Base-by-base conservation (phyloP, 768 basidiomycete species). In the Leccinum fibrillosum region DNA sequence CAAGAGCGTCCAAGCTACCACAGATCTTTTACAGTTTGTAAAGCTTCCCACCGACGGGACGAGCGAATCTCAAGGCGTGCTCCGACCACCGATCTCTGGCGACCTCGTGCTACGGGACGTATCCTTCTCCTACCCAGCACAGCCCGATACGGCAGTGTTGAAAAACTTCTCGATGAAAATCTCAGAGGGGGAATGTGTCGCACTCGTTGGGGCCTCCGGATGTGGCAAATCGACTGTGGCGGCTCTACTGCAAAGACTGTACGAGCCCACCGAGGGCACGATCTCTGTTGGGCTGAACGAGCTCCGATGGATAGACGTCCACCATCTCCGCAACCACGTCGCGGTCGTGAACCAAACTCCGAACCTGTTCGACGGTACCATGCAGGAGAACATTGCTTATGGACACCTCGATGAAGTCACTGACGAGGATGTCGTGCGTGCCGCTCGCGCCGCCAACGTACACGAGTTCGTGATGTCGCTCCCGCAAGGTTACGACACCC, bases 181-280 rank as follows among this genome's bases (percentile, higher is more conserved):
- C 65, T 65, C 70, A 1, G 79, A 87, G 1, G 92, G 92, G 52
- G 92, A 97, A 72, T 90, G 87, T 49, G 89, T 98, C 21, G 95
- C 94, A 5, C 82, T 98, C 60, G 94, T 98, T 17, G 96, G 95
- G 13, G 74, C 89, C 0, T 97, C 94, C 0, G 95, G 96, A 5
- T 92, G 85, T 11, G 96, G 96, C 50, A 98, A 98, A 76, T 95
- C 93, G 17, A 98, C 96, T 2, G 80, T 97, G 58, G 88, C 90
- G 0, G 79, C 89, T 0, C 80, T 98, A 5, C 77, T 98, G 6
- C 95, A 98, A 70, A 80, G 95, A 0, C 75, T 98, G 12, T 98
- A 96, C 76, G 89, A 94, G 63, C 94, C 94, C 0, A 67, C 69
- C 0, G 66, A 74, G 0, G 95, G 96, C 0, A 65, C 66, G 2